These are phyloP conservation scores for Verticillium longisporum DNA, from an alignment of 2,329 filamentous ascomycete genomes.

Conservation along the genomic window DNA sequence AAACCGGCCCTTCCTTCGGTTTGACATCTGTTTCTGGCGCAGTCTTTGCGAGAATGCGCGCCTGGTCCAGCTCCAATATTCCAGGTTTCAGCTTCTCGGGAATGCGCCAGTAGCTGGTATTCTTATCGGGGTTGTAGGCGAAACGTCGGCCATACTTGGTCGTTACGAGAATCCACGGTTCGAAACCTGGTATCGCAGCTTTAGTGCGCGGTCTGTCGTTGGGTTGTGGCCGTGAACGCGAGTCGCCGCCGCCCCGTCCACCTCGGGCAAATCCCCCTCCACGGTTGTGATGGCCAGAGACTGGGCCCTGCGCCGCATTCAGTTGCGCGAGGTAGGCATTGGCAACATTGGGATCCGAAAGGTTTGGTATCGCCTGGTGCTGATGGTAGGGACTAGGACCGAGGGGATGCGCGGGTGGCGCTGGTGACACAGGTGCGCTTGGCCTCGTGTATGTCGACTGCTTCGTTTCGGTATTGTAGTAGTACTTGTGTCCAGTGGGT, in stretches of 20 bases:
- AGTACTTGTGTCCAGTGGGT: conserved; percentile 80
- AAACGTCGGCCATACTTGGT: conserved; percentile 88
- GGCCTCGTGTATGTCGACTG: conserved; percentile 83
- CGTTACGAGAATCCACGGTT: conserved; percentile 87
- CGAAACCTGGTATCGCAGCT: conserved; percentile 69
- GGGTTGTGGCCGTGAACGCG: conserved; percentile 57
- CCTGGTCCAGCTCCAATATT: conserved; percentile 66
- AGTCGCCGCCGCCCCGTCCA: conserved; percentile 38
- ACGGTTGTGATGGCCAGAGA: conserved; percentile 22
- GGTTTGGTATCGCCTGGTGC: conserved; percentile 31
- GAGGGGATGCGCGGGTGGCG: conserved; percentile 16
- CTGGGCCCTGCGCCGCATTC: conserved; percentile 30
- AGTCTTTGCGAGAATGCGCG: conserved; percentile 56
- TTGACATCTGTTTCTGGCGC: conserved; percentile 13
- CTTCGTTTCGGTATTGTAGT: conserved; percentile 76
- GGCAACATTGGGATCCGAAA: conserved; percentile 49
- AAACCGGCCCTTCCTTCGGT: conserved; percentile 14
- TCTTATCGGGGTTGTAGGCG: conserved; percentile 79
- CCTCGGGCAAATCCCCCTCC: conserved; percentile 16
- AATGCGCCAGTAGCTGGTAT: conserved; percentile 92
- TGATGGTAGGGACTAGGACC: conserved; percentile 32
- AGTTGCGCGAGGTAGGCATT: conserved; percentile 56
- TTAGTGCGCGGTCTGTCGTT: conserved; percentile 77
- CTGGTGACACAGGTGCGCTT: conserved; percentile 19
- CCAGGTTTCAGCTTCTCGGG: conserved; percentile 79